Evolutionary conservation across 495 filamentous ascomycete genomes (phyloP).

Genomic region (Xylaria palmicola): DNA sequence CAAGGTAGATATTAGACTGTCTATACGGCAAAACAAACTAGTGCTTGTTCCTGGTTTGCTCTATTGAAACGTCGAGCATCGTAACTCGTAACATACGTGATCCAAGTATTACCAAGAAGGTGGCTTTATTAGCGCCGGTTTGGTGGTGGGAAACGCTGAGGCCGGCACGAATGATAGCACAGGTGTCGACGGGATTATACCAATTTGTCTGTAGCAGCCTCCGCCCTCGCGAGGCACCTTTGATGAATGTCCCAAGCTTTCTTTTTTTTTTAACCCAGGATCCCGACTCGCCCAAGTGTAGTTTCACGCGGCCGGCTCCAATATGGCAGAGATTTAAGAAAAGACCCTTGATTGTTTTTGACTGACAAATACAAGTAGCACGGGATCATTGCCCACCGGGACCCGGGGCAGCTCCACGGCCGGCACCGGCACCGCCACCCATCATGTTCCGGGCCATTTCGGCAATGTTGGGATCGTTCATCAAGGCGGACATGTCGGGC

Average conservation of each 20-base stretch:
- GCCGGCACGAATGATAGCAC: not conserved
- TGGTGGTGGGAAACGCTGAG: not conserved
- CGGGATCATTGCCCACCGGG: slow-evolving; percentile 23
- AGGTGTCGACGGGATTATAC: too few species aligned
- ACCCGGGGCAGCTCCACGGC: slow-evolving; percentile 36
- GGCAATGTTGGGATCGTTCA: slow-evolving; percentile 87
- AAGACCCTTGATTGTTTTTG: too few species aligned
- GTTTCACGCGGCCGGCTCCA: too few species aligned
- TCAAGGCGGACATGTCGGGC: slow-evolving; percentile 75
- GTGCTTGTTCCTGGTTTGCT: slow-evolving; percentile 4
- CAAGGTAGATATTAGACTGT: slow-evolving; percentile 7
- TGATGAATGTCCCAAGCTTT: slow-evolving; percentile 3
- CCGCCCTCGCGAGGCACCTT: not conserved
- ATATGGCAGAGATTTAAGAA: too few species aligned
- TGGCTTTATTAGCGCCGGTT: not conserved
- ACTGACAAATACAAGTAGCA: not conserved
- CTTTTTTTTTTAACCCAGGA: too few species aligned
- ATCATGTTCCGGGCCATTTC: slow-evolving; percentile 87
- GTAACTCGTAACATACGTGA: slow-evolving; percentile 7
- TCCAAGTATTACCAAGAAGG: slow-evolving; percentile 5
- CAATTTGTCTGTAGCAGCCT: too few species aligned
- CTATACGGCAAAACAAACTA: slow-evolving; percentile 3
- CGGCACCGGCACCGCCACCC: slow-evolving; percentile 56
- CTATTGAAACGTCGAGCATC: slow-evolving; percentile 10
- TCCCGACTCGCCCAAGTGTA: too few species aligned